Base-by-base conservation (phyloP, 2,329 filamentous ascomycete species). In the Lasiodiplodia sp. region DNA sequence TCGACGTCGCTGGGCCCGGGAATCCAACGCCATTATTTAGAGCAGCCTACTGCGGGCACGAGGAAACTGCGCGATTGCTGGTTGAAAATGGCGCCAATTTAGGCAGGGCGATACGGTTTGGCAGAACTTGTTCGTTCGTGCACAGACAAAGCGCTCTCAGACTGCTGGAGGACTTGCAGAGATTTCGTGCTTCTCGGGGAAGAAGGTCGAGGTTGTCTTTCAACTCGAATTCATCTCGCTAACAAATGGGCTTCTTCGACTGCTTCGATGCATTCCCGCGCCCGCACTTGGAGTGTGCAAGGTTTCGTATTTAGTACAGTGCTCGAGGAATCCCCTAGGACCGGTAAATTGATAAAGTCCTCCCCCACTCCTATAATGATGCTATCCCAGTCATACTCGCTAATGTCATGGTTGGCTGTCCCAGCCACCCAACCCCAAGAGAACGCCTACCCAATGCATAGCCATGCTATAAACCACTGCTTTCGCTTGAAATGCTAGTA, bases 401-500 rank as follows among this genome's bases (percentile, higher is more conserved):
- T 47, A 47, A 47, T 21, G 10, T 47, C 44, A 47, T 47, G 7
- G 21, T 47, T 47, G 44, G n/a, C n/a, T 21, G 21, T 47, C 44
- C 44, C 44, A 47, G 44, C 44, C 44, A n/a, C 8, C 40, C 44
- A 47, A 47, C 44, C 44, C 3, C n/a, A 18, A 47, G 21, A 47
- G 7, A 47, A 47, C 44, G 18, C 44, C 44, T n/a, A 11, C 44
- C n/a, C 44, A 47, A 47, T 47, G 44, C 44, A 47, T 21, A 47
- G 44, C 8, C 2, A 12, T 47, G n/a, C 44, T 47, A 47, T 21
- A 47, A 47, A 47, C 14, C 8, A 21, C n/a, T 8, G 3, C 44
- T 4, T 21, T 47, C 44, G 18, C 44, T 21, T n/a, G n/a, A n/a
- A 47, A 47, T 21, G 18, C 44, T 47, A 64, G 52, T 64, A 64